Evolutionary conservation across 495 filamentous ascomycete genomes (phyloP), one percentile per base, ranked within the genome.

Genomic region (Talaromyces ruber): DNA sequence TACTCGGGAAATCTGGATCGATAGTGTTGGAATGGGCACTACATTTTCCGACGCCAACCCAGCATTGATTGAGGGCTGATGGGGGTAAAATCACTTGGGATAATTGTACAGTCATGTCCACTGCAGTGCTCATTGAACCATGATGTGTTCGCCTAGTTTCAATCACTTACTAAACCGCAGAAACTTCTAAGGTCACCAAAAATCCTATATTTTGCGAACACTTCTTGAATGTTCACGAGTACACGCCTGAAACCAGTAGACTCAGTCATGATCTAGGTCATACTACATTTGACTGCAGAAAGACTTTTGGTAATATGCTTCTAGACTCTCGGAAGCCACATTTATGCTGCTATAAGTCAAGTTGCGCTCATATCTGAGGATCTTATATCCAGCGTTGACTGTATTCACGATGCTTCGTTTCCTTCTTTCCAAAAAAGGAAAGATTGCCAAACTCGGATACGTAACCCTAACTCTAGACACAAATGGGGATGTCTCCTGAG

Each of bases 1-100:
- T 0, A 79, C 77, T 6, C 65, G 81, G 4, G 72, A 80, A 64
- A 67, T 83, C 16, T 85, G 81, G 78, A 82, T 75, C 64, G 81
- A 84, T 67, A 74, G 83, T 71, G 78, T 83, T 66, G 75, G 76
- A 12, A 64, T 75, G 7, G 81, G 81, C 6, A 76, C 72, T 11
- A 74, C 68, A 0, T 80, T 80, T 67, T 68, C 70, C 6, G 80
- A 84, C 70, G 79, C 77, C 26, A 73, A 80, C 64, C 67, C 70
- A 12, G 21, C 30, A 5, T 14, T n/a, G 26, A 34, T 58, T 22
- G 16, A 34, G 55, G 55, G 55, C 25, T 58, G 18, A 22, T 58
- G 55, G 43, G 3, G 43, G 43, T 18, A 47, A 18, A 47, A 21
- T 9, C 6, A n/a, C 39, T 43, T 18, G 16, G 39, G 39, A 43